Percentiles rank a stretch among this genome's conserved stretches.
Evolutionary conservation across 1,284 basidiomycete species (phyloP).

Genomic region (Cryptococcus floricola): DNA sequence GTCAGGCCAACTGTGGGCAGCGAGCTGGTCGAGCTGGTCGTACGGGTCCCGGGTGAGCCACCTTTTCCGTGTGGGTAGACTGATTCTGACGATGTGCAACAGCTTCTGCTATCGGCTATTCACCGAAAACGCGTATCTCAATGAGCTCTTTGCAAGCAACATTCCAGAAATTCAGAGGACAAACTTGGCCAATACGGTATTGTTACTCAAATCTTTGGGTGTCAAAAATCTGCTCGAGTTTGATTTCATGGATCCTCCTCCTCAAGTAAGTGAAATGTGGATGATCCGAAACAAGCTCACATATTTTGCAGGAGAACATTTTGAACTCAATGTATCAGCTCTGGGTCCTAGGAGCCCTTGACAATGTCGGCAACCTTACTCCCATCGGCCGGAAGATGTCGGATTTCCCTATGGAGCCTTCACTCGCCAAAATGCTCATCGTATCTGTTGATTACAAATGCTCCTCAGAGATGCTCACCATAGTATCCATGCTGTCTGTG

Average conservation of each 20-base stretch:
- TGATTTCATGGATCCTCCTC: slow-evolving; percentile 97
- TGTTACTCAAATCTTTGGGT: slow-evolving; percentile 90
- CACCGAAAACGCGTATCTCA: slow-evolving; percentile 92
- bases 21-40: slow-evolving; percentile 92
- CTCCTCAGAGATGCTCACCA: slow-evolving; percentile 92
- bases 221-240: slow-evolving; percentile 95
- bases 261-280: slow-evolving; percentile 45
- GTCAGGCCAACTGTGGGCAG: slow-evolving; percentile 95
- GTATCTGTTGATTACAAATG: slow-evolving; percentile 90
- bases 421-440: slow-evolving; percentile 97
- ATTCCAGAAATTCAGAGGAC: slow-evolving; percentile 98
- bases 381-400: slow-evolving; percentile 92
- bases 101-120: slow-evolving; percentile 94
- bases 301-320: slow-evolving; percentile 69
- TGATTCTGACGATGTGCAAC: not conserved
- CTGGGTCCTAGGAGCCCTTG: slow-evolving; percentile 95
- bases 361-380: slow-evolving; percentile 96
- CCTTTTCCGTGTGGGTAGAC: not conserved
- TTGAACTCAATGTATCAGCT: slow-evolving; percentile 98
- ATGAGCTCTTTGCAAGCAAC: slow-evolving; percentile 94
- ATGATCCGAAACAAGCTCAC: not conserved
- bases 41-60: slow-evolving; percentile 79
- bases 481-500: slow-evolving; percentile 97
- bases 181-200: slow-evolving; percentile 92
- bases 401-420: slow-evolving; percentile 97